Percentiles rank a stretch among this genome's conserved stretches.
These are phyloP conservation scores for Mercurialis annua DNA, from an alignment of 345 rosid species.

Conservation along the genomic window DNA sequence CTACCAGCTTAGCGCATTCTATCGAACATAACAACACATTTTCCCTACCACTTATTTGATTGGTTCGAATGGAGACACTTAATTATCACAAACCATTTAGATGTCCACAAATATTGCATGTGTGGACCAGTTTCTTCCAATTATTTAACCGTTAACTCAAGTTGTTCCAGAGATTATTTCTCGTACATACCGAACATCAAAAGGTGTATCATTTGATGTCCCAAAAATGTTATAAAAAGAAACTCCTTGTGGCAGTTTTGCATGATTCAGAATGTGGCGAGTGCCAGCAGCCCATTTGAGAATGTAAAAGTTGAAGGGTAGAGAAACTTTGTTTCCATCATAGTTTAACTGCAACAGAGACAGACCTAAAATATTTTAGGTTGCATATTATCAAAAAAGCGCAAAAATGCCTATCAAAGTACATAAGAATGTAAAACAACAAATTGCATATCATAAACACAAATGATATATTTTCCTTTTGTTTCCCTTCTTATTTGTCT, in stretches of 20 bases:
- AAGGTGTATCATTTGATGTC: slow-evolving; percentile 72
- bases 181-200: slow-evolving; percentile 68
- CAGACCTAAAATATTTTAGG: slow-evolving; percentile 9
- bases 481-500: background rate
- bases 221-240: slow-evolving; percentile 77
- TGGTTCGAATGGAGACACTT: background rate
- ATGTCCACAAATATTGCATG: background rate
- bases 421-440: background rate
- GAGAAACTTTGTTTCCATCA: slow-evolving; percentile 53
- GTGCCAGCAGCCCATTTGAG: slow-evolving; percentile 71
- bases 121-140: background rate
- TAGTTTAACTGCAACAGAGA: slow-evolving; percentile 48
- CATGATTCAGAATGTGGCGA: slow-evolving; percentile 51
- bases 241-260: slow-evolving; percentile 64
- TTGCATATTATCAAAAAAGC: background rate
- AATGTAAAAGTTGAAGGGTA: slow-evolving; percentile 71
- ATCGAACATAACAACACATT: background rate
- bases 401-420: background rate
- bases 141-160: background rate
- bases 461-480: background rate
- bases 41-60: background rate
- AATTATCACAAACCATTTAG: background rate
- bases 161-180: background rate
- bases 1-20: background rate
- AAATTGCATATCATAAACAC: background rate